Evolutionary conservation across 495 filamentous ascomycete species (phyloP), one percentile per base, ranked within the genome.

Genomic region (Aspergillus heteromorphus): DNA sequence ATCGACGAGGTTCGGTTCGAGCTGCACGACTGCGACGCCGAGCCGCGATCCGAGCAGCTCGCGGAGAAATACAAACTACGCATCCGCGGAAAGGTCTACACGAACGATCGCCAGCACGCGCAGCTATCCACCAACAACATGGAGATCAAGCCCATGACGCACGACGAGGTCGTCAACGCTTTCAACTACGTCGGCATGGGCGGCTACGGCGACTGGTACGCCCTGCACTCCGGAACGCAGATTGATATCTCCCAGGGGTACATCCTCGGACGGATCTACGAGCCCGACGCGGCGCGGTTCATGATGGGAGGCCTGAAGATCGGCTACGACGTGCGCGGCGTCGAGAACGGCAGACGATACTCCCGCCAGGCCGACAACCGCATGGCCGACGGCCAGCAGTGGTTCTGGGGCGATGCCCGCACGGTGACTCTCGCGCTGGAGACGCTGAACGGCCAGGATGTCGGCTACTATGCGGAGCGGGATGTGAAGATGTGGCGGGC

Each of bases 341-440:
- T 78, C 10, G 38, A 70, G 3, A 61, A 65, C 21, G 76, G 64
- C 10, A 70, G 82, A 13, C 55, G 61, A 6, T 82, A 72, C 57
- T 75, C 79, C 0, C 38, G 60, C 6, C 49, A 64, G 29, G 62
- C 68, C 6, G 80, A 84, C 31, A 50, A 57, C 0, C 78, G 80
- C 9, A 80, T 83, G 25, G 57, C 64, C 0, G 45, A 62, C 6
- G 68, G 61, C 4, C 66, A 71, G n/a, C 54, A 60, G 2, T 83
- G 79, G 79, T 81, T 79, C 63, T 84, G 80, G 80, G 78, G 72
- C 16, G 80, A 84, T 45, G 70, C 68, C 42, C 72, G 82, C 2
- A 73, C 73, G 0, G 73, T 84, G 38, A 77, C 79, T 0, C 72
- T 85, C 4, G 79, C 76, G 25, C 48, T 85, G 11, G 73, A 78